A percentile compares a stretch with the other conserved stretches of the same genome.
phyloP scores from a whole-genome alignment of 768 basidiomycete genomes.

The Mycena alexandri region DNA sequence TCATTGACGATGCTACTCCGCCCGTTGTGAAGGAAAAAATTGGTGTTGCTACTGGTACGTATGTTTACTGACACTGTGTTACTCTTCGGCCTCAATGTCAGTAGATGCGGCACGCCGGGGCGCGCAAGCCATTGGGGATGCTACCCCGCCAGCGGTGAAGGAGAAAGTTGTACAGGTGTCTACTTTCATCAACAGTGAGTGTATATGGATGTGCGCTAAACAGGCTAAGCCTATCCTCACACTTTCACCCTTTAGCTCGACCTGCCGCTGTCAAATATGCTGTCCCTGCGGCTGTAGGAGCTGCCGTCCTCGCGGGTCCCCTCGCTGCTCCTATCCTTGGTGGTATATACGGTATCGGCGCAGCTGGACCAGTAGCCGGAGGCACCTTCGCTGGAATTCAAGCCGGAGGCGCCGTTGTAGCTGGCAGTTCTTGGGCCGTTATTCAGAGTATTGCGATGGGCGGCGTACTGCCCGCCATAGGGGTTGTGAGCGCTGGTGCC shows the following conservation, averaged over 20 bases:
- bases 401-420: constrained; percentile 21
- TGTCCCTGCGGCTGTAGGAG: constrained; percentile 19
- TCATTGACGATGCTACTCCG: too few relatives aligned
- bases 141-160: constrained; percentile 20
- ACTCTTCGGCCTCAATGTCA: too few relatives aligned
- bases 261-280: constrained; percentile 22
- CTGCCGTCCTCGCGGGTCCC: constrained; percentile 21
- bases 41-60: too few relatives aligned
- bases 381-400: constrained; percentile 25
- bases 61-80: too few relatives aligned
- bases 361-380: constrained; percentile 26
- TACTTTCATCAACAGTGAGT: constrained; percentile 24
- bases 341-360: constrained; percentile 22
- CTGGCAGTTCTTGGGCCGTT: constrained; percentile 24
- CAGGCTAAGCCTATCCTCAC: constrained; percentile 18
- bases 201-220: constrained; percentile 12
- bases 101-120: too few relatives aligned
- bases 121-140: constrained; percentile 14
- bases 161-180: constrained; percentile 19
- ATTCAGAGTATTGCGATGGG: constrained; percentile 25
- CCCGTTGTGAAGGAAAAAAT: too few relatives aligned
- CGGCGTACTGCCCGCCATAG: constrained; percentile 19
- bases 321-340: constrained; percentile 18
- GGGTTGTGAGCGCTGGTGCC: constrained; percentile 24
- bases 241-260: too few relatives aligned